Evolutionary conservation across 441 rosid species (phyloP), one percentile per base, ranked within the genome.

Genomic region (Gossypium schwendimanii): DNA sequence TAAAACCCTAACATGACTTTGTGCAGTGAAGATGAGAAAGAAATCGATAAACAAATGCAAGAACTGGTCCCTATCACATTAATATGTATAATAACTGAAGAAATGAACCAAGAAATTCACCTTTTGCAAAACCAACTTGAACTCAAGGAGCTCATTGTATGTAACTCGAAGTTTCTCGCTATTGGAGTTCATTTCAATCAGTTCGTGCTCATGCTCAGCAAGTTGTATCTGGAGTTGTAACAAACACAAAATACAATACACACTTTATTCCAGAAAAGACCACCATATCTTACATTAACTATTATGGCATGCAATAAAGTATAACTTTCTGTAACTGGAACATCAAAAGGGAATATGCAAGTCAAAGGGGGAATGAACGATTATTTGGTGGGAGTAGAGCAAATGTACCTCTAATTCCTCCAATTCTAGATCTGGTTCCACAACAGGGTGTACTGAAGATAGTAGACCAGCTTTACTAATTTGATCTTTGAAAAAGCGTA

Each of bases 71-170:
- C 45, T 55, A 70, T 24, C 33, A 41, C 67, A 8, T 9, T 3
- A 71, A 58, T 26, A 61, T 28, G 54, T 49, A 26, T 4, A 23
- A 50, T 17, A 49, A 61, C 11, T 14, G 20, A 52, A 67, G 61
- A 63, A 45, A 17, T 28, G 68, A 15, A 39, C 59, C 76, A 70
- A 52, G 73, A 75, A 54, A 78, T 73, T 50, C 84, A 91, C 98
- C 92, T 93, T 93, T 80, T 93, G 91, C 86, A 91, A 82, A 68
- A 96, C 98, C 79, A 93, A 83, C 83, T 89, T 96, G 84, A 96
- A 96, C 86, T 96, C 98, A 53, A 96, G 82, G 55, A 96, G 99
- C 84, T 93, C 98, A 78, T 93, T 93, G 80, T 85, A 91, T 18
- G 94, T 83, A 72, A 87, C 92, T 69, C 81, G 93, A 83, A 96